Evolutionary conservation across 2,329 filamentous ascomycete genomes (phyloP).

Genomic region (Cladosporium phlei): DNA sequence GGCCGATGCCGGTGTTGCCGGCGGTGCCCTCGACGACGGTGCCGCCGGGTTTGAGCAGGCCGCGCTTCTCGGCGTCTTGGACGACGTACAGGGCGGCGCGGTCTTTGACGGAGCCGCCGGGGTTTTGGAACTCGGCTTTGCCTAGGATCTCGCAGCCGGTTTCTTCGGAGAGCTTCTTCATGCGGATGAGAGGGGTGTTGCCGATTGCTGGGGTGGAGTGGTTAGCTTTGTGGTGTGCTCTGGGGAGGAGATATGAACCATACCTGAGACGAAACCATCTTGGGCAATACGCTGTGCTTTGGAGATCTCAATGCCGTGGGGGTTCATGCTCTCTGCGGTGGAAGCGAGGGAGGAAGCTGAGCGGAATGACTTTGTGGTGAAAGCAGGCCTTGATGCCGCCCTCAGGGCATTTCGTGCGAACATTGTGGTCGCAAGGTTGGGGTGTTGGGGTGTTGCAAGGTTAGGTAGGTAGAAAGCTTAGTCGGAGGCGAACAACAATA

Average conservation of each 20-base stretch:
- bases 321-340: constrained; percentile 26
- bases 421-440: constrained; percentile 14
- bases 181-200: constrained; percentile 88
- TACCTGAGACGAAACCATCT: constrained; percentile 75
- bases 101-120: constrained; percentile 93
- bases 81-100: constrained; percentile 92
- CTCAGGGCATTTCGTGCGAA: constrained; percentile 25
- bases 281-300: constrained; percentile 73
- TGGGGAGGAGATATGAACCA: no score
- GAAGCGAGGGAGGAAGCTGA: constrained; percentile 23
- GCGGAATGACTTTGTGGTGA: constrained; percentile 18
- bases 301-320: constrained; percentile 62
- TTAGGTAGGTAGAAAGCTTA: neutral
- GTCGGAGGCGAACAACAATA: neutral
- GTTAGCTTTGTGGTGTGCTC: constrained; percentile 27
- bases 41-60: constrained; percentile 75
- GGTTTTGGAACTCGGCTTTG: constrained; percentile 99
- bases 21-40: constrained; percentile 97
- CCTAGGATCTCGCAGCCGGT: constrained; percentile 92
- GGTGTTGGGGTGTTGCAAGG: constrained; percentile 2
- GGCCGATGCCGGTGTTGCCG: constrained; percentile 95
- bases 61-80: constrained; percentile 84
- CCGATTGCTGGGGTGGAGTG: constrained; percentile 69
- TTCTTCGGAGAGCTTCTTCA: constrained; percentile 81
- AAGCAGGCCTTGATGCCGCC: constrained; percentile 20